Percentiles rank a stretch among this genome's conserved stretches.
phyloP scores from a whole-genome alignment of 2,329 filamentous ascomycete genomes.

The Neonectria hederae region DNA sequence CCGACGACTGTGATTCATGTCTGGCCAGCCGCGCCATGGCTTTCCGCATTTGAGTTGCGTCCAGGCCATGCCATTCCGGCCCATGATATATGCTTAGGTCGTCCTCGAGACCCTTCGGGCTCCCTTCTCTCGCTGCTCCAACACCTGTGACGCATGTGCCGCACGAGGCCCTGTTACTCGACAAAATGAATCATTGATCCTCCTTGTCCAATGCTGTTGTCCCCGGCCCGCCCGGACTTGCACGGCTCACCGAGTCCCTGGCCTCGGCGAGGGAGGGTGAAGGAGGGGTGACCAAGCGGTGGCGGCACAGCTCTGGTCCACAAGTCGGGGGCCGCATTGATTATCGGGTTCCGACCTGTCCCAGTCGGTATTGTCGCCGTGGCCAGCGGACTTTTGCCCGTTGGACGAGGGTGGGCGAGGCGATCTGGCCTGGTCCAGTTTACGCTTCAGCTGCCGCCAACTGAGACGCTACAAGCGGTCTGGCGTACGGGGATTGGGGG shows the following conservation, averaged over 20 bases:
- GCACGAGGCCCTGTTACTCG: constrained; percentile 6
- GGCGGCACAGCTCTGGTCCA: constrained; percentile 39
- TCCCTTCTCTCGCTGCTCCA: constrained; percentile 2
- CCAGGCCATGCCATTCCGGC: neutral
- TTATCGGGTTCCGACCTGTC: constrained; percentile 24
- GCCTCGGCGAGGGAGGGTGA: constrained; percentile 34
- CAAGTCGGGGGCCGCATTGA: constrained; percentile 29
- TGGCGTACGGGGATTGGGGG: constrained; percentile 8
- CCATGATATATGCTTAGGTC: neutral
- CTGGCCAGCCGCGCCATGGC: constrained; percentile 16
- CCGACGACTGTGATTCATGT: constrained; percentile 2
- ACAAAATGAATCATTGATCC: constrained; percentile 14
- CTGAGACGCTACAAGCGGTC: constrained; percentile 4
- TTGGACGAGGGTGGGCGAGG: constrained; percentile 14
- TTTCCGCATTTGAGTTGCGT: constrained; percentile 10
- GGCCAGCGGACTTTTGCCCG: constrained; percentile 33
- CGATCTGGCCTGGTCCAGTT: constrained; percentile 1
- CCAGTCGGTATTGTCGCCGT: constrained; percentile 39
- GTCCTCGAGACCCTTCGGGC: neutral
- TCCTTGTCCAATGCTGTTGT: constrained; percentile 27
- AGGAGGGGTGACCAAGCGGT: constrained; percentile 22
- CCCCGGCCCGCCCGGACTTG: constrained; percentile 37
- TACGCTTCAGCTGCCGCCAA: constrained; percentile 7
- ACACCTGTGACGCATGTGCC: constrained; percentile 18
- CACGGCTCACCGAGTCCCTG: constrained; percentile 39